phyloP scores from a whole-genome alignment of 371 early-diverging fungal species.

The Chytridiales sp. region DNA sequence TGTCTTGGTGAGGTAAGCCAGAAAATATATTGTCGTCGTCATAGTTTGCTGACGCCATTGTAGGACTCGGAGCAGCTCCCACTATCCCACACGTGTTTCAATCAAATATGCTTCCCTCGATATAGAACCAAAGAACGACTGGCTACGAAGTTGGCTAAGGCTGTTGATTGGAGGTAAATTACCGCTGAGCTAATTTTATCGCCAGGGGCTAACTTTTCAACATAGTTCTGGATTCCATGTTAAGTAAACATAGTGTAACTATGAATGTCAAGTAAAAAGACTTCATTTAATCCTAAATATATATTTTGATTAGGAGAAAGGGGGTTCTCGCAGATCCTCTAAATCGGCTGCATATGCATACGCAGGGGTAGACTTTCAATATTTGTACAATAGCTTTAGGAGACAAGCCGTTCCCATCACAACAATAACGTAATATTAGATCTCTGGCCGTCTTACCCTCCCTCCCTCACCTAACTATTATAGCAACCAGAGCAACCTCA shows the following conservation, averaged over 20 bases:
- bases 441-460: too few relatives aligned
- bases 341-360: too few relatives aligned
- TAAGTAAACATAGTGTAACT: slow-evolving; percentile 9
- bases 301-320: too few relatives aligned
- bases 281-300: too few relatives aligned
- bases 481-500: too few relatives aligned
- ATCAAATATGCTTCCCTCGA: slow-evolving; percentile 77
- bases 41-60: slow-evolving; percentile 4
- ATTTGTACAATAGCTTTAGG: too few relatives aligned
- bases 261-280: too few relatives aligned
- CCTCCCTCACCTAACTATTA: too few relatives aligned
- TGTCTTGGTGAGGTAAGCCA: slow-evolving; percentile 67
- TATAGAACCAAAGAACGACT: slow-evolving; percentile 79
- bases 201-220: background rate
- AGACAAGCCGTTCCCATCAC: too few relatives aligned
- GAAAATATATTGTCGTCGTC: background rate
- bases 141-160: slow-evolving; percentile 72
- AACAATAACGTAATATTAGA: too few relatives aligned
- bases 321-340: too few relatives aligned
- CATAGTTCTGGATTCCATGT: slow-evolving; percentile 30
- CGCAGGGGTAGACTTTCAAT: too few relatives aligned
- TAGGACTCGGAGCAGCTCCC: slow-evolving; percentile 78
- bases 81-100: slow-evolving; percentile 96
- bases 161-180: slow-evolving; percentile 62
- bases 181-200: background rate